These are phyloP conservation scores for Stephania cephalantha DNA, from an alignment of 164 flowering plant genomes.

Conservation along the genomic window DNA sequence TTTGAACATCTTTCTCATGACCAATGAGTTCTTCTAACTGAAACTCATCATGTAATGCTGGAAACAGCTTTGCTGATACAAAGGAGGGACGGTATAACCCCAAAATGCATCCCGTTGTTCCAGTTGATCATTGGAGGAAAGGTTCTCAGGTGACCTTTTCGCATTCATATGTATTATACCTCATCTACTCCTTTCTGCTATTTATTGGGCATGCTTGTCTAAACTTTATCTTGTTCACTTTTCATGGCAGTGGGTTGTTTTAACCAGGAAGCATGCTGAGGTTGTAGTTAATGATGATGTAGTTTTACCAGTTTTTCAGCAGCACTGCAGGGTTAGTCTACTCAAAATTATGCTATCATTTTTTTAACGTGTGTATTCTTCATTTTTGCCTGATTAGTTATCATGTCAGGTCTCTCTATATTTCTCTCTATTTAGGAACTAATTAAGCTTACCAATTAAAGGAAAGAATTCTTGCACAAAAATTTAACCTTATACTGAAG, in stretches of 20 bases:
- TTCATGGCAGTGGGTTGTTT: slow-evolving; percentile 74
- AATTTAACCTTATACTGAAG: not conserved
- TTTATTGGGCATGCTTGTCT: not conserved
- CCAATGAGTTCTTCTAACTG: slow-evolving; percentile 16
- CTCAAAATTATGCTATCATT: not conserved
- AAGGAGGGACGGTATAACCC: slow-evolving; percentile 96
- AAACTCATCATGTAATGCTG: slow-evolving; percentile 23
- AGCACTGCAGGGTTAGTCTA: slow-evolving; percentile 71
- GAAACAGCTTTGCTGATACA: slow-evolving; percentile 84
- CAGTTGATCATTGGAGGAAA: slow-evolving; percentile 90
- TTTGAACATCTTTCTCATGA: slow-evolving; percentile 14
- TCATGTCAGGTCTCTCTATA: not conserved
- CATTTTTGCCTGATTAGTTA: not conserved
- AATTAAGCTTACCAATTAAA: not conserved
- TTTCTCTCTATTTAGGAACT: not conserved
- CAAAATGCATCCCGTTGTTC: slow-evolving; percentile 80
- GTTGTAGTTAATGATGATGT: slow-evolving; percentile 63
- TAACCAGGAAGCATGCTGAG: slow-evolving; percentile 84
- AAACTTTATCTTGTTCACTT: slow-evolving; percentile 5
- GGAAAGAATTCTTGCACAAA: not conserved
- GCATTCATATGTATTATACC: not conserved
- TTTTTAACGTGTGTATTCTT: not conserved
- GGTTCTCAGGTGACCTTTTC: slow-evolving; percentile 84
- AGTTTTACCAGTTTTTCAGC: slow-evolving; percentile 72
- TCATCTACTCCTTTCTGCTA: not conserved